phyloP scores from a whole-genome alignment of 192 early-diverging fungal genomes.

The Linderina pennispora region DNA sequence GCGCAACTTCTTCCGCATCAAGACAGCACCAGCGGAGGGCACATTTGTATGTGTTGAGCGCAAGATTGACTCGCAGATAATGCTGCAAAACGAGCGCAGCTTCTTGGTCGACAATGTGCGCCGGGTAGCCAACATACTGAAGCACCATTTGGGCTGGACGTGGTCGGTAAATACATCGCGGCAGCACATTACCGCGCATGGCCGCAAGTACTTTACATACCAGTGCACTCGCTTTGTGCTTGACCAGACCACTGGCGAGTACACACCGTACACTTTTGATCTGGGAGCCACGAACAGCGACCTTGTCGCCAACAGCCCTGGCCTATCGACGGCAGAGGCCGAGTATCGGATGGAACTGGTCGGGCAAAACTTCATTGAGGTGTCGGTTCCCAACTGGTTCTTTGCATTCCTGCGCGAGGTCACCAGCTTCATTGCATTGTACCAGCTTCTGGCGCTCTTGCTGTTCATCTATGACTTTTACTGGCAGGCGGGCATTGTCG shows the following conservation, averaged over 20 bases:
- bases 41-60: too few species aligned
- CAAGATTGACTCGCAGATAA: too few species aligned
- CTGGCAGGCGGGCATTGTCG: slow-evolving; percentile 50
- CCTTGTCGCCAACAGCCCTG: slow-evolving; percentile 30
- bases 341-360: slow-evolving; percentile 45
- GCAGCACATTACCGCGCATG: slow-evolving; percentile 44
- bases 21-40: too few species aligned
- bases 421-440: slow-evolving; percentile 43
- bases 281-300: slow-evolving; percentile 50
- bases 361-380: slow-evolving; percentile 58
- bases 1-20: slow-evolving; percentile 53
- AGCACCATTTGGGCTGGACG: too few species aligned
- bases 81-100: too few species aligned
- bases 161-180: slow-evolving; percentile 35
- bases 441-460: slow-evolving; percentile 53
- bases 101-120: too few species aligned
- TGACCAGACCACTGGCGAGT: slow-evolving; percentile 40
- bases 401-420: slow-evolving; percentile 52
- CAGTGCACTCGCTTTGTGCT: slow-evolving; percentile 70
- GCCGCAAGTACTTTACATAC: slow-evolving; percentile 62
- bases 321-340: slow-evolving; percentile 49
- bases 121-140: too few species aligned
- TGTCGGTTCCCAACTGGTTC: slow-evolving; percentile 43
- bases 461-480: slow-evolving; percentile 52
- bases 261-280: slow-evolving; percentile 55